Base-by-base conservation (phyloP, 2,329 filamentous ascomycete genomes). In the Neodidymelliopsis sp. region DNA sequence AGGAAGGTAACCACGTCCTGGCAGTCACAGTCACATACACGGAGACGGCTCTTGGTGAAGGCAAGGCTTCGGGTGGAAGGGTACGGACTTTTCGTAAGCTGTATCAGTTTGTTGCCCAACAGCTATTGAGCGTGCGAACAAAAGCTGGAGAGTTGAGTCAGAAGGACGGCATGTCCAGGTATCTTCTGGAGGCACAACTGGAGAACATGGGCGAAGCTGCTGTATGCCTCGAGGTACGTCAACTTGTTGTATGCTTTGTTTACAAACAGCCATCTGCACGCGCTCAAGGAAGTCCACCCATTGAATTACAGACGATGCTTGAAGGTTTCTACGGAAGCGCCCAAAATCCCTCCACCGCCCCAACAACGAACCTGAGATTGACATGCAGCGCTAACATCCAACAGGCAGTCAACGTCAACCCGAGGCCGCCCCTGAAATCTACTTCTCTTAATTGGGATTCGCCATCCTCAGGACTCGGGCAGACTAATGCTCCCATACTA, bases 41-140 rank as follows among this genome's bases (percentile, higher is more conserved):
- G 44, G 93, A 97, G 74, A 91, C 89, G 0, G 83, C 82, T n/a
- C 78, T 88, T 61, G 65, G 67, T 23, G 71, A 70, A 41, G 71
- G 66, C 22, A 76, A 55, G 54, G 79, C 80, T 16, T 79, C 78
- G 2, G 78, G 79, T 46, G 81, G 81, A 4, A 83, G 90, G 38
- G 87, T 89, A 27, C 81, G 94, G 51, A 96, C 91, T 8, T 97
- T 97, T 69, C 81, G 93, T 59, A 97, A 97, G 76, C 77, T 99
- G 52, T 99, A 97, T 73, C 94, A 97, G 72, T 99, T 99, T 69
- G 87, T 95, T 45, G 94, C 92, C 68, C 93, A 96, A 77, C 85
- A 90, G 28, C 89, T 91, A 52, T 78, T 99, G 59, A 90, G 92
- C 56, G 93, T 99, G 50, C 81, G 93, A 56, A 97, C 93, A 1